These are phyloP conservation scores for Pseudozyma pruni DNA, from an alignment of 1,284 basidiomycete species.

Conservation along the genomic window DNA sequence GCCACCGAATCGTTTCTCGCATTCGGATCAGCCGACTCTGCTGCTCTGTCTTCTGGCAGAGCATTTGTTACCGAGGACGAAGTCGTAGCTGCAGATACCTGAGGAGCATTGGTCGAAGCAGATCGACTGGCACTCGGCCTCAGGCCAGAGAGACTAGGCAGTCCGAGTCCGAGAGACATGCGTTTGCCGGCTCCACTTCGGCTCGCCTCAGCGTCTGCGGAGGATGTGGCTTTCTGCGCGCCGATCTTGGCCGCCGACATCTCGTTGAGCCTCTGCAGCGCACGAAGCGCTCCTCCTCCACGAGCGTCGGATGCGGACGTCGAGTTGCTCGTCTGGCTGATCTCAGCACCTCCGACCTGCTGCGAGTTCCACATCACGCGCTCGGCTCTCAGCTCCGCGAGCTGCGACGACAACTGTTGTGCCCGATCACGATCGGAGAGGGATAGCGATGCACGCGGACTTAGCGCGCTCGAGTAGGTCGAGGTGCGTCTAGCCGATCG, in stretches of 20 bases:
- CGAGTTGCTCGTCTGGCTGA: neutral
- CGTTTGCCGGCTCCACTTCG: constrained; percentile 30
- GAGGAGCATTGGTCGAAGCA: constrained; percentile 5
- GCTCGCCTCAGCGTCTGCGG: constrained; percentile 3
- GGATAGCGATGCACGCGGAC: constrained; percentile 33
- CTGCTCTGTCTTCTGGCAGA: neutral
- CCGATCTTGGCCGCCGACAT: constrained; percentile 45
- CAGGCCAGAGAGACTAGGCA: constrained; percentile 37
- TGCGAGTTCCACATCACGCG: constrained; percentile 40
- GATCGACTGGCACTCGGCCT: constrained; percentile 18
- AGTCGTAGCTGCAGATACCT: neutral
- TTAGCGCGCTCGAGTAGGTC: constrained; percentile 20
- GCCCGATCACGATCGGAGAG: constrained; percentile 37
- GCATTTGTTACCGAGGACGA: neutral
- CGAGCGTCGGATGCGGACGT: constrained; percentile 12
- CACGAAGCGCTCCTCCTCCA: constrained; percentile 37
- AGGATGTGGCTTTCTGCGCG: constrained; percentile 6
- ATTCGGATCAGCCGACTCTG: neutral
- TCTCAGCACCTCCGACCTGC: neutral
- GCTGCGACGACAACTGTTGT: constrained; percentile 25
- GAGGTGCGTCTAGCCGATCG: constrained; percentile 17
- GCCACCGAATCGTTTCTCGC: neutral
- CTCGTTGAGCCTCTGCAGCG: constrained; percentile 42
- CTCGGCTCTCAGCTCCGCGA: constrained; percentile 33
- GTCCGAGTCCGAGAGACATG: constrained; percentile 30